Evolutionary conservation across 768 basidiomycete species (phyloP).

Genomic region (Crassisporium funariophilum): DNA sequence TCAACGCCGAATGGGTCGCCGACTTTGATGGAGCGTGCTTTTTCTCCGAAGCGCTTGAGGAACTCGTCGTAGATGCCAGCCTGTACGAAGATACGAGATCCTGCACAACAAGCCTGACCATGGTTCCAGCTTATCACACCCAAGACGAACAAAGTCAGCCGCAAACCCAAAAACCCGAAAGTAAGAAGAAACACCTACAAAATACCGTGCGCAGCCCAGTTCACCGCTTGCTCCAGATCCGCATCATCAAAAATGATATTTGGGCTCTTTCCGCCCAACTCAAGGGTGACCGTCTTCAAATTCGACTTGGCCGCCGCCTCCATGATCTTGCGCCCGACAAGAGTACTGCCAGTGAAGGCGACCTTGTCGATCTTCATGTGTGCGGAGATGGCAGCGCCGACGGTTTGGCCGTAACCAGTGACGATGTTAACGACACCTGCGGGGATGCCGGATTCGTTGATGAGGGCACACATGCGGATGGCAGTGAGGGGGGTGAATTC

Average conservation of each 20-base stretch:
- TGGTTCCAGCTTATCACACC: constrained; percentile 17
- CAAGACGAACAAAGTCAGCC: constrained; percentile 24
- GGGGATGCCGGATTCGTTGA: constrained; percentile 76
- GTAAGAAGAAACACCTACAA: constrained; percentile 50
- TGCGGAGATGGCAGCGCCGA: constrained; percentile 68
- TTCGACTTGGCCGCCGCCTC: constrained; percentile 81
- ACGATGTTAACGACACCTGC: constrained; percentile 79
- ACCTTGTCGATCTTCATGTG: constrained; percentile 77
- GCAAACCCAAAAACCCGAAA: background rate
- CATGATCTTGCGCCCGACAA: constrained; percentile 78
- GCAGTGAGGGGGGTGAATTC: constrained; percentile 79
- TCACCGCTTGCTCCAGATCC: constrained; percentile 69
- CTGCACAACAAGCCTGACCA: constrained; percentile 80
- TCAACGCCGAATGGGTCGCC: constrained; percentile 64
- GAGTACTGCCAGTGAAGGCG: constrained; percentile 86
- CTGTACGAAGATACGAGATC: constrained; percentile 83
- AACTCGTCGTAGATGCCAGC: constrained; percentile 79
- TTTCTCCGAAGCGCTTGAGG: constrained; percentile 53
- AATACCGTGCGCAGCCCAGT: constrained; percentile 72
- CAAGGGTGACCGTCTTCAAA: constrained; percentile 82
- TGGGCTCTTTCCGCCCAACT: constrained; percentile 79
- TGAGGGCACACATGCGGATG: constrained; percentile 54
- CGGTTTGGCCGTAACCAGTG: constrained; percentile 69
- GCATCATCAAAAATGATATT: constrained; percentile 75
- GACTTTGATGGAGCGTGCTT: constrained; percentile 47